Conservation (phyloP, 2,329 filamentous ascomycete genomes). For the Botryotinia convoluta region DNA sequence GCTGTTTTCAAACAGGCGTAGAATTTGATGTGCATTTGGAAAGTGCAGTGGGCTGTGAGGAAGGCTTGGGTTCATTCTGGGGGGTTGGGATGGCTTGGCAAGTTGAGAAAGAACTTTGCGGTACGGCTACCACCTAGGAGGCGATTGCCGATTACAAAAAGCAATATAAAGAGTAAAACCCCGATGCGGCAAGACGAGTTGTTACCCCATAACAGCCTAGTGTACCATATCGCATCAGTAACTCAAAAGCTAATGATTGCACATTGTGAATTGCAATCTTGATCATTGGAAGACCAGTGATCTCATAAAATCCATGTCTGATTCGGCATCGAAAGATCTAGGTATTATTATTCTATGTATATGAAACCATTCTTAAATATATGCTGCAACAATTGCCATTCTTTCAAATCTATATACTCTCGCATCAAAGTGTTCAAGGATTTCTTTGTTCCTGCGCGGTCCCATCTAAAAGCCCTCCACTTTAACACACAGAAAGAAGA, state of each 20-base stretch:
- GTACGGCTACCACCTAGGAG: background rate
- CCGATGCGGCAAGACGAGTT: background rate
- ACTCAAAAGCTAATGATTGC: background rate
- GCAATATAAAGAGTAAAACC: background rate
- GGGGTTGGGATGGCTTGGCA: too few relatives aligned
- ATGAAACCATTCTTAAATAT: background rate
- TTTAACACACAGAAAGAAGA: conserved; percentile 8
- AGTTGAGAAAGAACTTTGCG: background rate
- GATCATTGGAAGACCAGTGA: background rate
- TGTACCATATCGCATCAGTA: background rate
- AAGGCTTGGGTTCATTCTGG: background rate
- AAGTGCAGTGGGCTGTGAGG: background rate
- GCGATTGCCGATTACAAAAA: background rate
- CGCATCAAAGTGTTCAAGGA: background rate
- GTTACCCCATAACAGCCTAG: background rate
- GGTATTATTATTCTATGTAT: background rate
- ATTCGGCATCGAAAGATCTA: background rate
- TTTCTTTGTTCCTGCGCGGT: background rate
- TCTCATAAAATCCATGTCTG: background rate
- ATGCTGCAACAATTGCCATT: background rate
- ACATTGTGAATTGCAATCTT: background rate
- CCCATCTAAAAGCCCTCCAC: conserved; percentile 10
- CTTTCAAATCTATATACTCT: background rate
- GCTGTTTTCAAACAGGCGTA: background rate
- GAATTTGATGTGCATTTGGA: background rate